These are phyloP conservation scores for Orychophragmus violaceus DNA, from an alignment of 345 rosid species.

Conservation along the genomic window DNA sequence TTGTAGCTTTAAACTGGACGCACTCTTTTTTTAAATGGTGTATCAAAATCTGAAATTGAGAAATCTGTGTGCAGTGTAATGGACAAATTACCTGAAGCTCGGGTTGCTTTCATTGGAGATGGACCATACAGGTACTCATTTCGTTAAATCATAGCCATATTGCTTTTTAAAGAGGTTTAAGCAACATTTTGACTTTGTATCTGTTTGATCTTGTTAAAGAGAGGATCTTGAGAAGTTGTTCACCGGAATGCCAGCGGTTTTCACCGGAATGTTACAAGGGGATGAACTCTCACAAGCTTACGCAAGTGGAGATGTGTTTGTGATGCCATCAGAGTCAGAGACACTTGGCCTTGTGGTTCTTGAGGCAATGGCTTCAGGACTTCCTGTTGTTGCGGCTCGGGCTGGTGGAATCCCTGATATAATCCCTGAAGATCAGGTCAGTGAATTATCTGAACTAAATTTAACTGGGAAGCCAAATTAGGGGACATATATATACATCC, in stretches of 20 bases:
- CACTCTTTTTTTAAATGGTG: neutral
- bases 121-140: slow-evolving; percentile 80
- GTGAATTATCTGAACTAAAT: slow-evolving; percentile 22
- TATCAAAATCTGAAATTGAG: slow-evolving; percentile 2
- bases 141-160: neutral
- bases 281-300: slow-evolving; percentile 96
- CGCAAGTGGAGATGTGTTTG: slow-evolving; percentile 93
- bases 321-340: slow-evolving; percentile 97
- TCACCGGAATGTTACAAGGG: slow-evolving; percentile 85
- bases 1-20: neutral
- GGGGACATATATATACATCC: too few species aligned
- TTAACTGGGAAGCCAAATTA: too few species aligned
- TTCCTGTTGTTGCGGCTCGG: slow-evolving; percentile 86
- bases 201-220: slow-evolving; percentile 32
- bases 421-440: slow-evolving; percentile 79
- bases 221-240: slow-evolving; percentile 84
- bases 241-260: slow-evolving; percentile 78
- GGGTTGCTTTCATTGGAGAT: slow-evolving; percentile 90
- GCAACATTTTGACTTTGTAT: slow-evolving; percentile 8
- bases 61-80: slow-evolving; percentile 55
- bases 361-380: slow-evolving; percentile 96
- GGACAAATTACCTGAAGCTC: slow-evolving; percentile 85
- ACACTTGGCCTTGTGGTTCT: slow-evolving; percentile 93
- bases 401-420: slow-evolving; percentile 97
- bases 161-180: neutral